Evolutionary conservation across 2,329 filamentous ascomycete genomes (phyloP), one percentile per base, ranked within the genome.

Genomic region (Cercospora zeina): DNA sequence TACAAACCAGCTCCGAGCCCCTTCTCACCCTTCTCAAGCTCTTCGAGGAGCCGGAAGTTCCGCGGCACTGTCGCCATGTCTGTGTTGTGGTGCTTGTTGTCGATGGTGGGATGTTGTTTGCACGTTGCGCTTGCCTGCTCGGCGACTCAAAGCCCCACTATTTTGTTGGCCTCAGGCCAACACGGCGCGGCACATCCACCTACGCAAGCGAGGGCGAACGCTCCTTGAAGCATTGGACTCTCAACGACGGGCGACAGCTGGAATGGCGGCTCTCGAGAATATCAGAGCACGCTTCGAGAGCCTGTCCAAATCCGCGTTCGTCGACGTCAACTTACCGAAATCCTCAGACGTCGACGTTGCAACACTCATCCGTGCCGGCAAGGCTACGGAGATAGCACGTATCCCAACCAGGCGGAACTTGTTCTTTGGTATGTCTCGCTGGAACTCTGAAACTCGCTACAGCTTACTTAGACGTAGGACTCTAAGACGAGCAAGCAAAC

Each of bases 21-120:
- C 80, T 99, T 99, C 82, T 99, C 95, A 74, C 95, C 95, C 82
- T 97, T 97, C 82, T 99, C 95, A 19, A 99, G 85, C 86, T 99
- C 95, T 78, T 97, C 95, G 61, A 99, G 84, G 69, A 99, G 86
- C 74, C 93, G 89, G 77, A 99, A 99, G 81, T 97, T 97, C 76
- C 95, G 87, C 65, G 95, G 95, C 62, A 99, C 86, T 78, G 96
- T 91, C 62, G 89, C 87, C 61, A 81, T 77, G 84, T 24, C 65
- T 47, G 51, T 79, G 54, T 79, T 71, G 8, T 80, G 78, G 78
- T 76, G 81, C 11, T 58, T 34, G 68, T 65, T 79, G 80, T 67
- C 79, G 73, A 0, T 76, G 78, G 10, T 77, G 73, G 36, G 47
- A 16, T 51, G 47, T 51, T 14, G 47, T 51, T 51, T 51, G 47